Evolutionary conservation across 768 basidiomycete genomes (phyloP).

Genomic region (Coprinopsis cinerea): DNA sequence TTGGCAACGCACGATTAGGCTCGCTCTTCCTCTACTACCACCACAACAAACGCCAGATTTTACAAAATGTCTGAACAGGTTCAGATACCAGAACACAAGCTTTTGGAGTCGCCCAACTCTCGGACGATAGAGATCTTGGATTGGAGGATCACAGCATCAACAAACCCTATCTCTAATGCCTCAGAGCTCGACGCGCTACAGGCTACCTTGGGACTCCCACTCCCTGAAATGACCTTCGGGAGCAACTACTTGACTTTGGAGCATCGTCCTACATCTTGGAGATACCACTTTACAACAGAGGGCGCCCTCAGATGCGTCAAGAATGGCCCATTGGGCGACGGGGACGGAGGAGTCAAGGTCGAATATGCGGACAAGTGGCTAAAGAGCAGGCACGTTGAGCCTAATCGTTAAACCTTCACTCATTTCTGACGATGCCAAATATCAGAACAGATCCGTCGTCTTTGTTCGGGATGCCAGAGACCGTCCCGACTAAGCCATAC

Average conservation of each 20-base stretch:
- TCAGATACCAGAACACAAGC: slow-evolving; percentile 53
- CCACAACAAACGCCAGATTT: slow-evolving; percentile 24
- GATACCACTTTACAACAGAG: slow-evolving; percentile 58
- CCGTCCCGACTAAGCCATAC: slow-evolving; percentile 74
- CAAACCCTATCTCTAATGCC: slow-evolving; percentile 77
- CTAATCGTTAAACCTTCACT: slow-evolving; percentile 8
- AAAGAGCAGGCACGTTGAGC: slow-evolving; percentile 63
- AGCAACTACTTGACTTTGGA: slow-evolving; percentile 67
- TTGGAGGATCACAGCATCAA: slow-evolving; percentile 68
- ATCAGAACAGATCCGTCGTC: slow-evolving; percentile 65
- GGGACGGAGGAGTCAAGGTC: slow-evolving; percentile 92
- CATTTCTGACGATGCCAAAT: no score
- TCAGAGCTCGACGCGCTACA: slow-evolving; percentile 67
- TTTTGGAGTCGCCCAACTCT: slow-evolving; percentile 64
- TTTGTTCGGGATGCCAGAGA: slow-evolving; percentile 58
- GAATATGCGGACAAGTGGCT: slow-evolving; percentile 94
- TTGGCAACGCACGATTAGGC: no score
- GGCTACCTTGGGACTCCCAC: slow-evolving; percentile 59
- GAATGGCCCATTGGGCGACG: slow-evolving; percentile 65
- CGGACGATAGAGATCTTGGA: slow-evolving; percentile 60
- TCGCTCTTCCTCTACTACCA: background rate
- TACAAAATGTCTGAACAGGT: slow-evolving; percentile 21
- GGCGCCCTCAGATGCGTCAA: slow-evolving; percentile 69
- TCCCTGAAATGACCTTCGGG: slow-evolving; percentile 98
- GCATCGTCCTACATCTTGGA: slow-evolving; percentile 61